Evolutionary conservation across 2,329 filamentous ascomycete species (phyloP), one percentile per base, ranked within the genome.

Genomic region (Colletotrichum spaethianum): DNA sequence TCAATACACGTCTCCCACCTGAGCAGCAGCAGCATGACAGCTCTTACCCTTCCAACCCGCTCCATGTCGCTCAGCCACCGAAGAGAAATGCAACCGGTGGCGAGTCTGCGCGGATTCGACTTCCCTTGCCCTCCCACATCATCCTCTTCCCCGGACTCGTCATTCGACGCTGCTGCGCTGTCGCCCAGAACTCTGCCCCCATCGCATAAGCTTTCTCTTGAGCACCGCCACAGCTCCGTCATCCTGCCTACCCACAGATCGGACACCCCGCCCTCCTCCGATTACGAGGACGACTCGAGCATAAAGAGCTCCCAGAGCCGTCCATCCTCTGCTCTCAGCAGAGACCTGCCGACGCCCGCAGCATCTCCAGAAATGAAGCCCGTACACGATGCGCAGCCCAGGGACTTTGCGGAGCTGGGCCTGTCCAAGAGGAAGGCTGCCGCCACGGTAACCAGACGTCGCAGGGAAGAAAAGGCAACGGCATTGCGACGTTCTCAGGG

Each of bases 61-160:
- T 65, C 72, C 38, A 44, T 70, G 53, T 72, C 73, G 12, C 64
- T 74, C 42, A 66, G 56, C 36, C 53, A 62, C 31, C 60, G 64
- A 38, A 44, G 46, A 28, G 61, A 69, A 38, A 61, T 16, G 44
- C 50, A 55, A 48, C 57, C 65, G 9, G 67, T 80, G 16, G 76
- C 78, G 4, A 78, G 77, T 14, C 78, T 84, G 26, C 75, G 78
- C 44, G 82, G 81, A 28, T 83, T 82, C 70, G 77, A 82, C 55
- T 84, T 84, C 70, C 82, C 83, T 40, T 79, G 77, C 28, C 79
- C 80, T 12, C 80, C 80, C 6, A 79, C 75, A 23, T 75, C 75
- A 23, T 75, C 75, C 42, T 70, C 72, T 31, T 77, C 77, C 23
- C 72, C 79, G 26, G 64, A 42, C 44, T 70, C 67, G 38, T 67